Evolutionary conservation across 2,329 filamentous ascomycete genomes (phyloP).

Genomic region (Epichloe gansuensis): DNA sequence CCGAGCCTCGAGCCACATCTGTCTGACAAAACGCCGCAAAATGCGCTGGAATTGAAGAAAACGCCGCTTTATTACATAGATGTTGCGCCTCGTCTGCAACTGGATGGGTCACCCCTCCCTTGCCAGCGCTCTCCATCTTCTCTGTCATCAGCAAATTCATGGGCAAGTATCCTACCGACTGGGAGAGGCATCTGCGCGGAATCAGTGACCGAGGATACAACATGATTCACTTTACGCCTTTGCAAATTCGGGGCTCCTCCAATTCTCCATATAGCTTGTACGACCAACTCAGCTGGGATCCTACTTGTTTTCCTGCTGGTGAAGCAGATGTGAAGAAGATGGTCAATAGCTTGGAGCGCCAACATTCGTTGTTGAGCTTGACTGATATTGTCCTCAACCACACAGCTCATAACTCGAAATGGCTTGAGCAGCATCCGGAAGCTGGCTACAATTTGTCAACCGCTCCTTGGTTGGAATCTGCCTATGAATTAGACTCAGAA

Average conservation of each 20-base stretch:
- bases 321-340: slow-evolving; percentile 70
- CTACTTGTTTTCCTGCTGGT: slow-evolving; percentile 67
- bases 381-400: slow-evolving; percentile 98
- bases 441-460: slow-evolving; percentile 90
- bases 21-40: slow-evolving; percentile 12
- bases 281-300: slow-evolving; percentile 82
- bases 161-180: slow-evolving; percentile 81
- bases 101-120: slow-evolving; percentile 66
- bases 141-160: slow-evolving; percentile 97
- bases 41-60: slow-evolving; percentile 40
- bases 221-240: slow-evolving; percentile 95
- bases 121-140: slow-evolving; percentile 82
- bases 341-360: slow-evolving; percentile 68
- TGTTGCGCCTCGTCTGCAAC: slow-evolving; percentile 67
- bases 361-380: slow-evolving; percentile 74
- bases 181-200: slow-evolving; percentile 77
- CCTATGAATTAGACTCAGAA: slow-evolving; percentile 48
- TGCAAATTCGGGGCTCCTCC: slow-evolving; percentile 77
- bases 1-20: slow-evolving; percentile 44
- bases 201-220: slow-evolving; percentile 92
- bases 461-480: slow-evolving; percentile 63
- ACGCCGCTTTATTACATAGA: slow-evolving; percentile 86
- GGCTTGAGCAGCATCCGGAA: slow-evolving; percentile 89
- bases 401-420: slow-evolving; percentile 88
- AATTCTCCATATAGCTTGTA: slow-evolving; percentile 97